phyloP scores from a whole-genome alignment of 192 early-diverging fungal genomes.

The Linnemannia elongata region DNA sequence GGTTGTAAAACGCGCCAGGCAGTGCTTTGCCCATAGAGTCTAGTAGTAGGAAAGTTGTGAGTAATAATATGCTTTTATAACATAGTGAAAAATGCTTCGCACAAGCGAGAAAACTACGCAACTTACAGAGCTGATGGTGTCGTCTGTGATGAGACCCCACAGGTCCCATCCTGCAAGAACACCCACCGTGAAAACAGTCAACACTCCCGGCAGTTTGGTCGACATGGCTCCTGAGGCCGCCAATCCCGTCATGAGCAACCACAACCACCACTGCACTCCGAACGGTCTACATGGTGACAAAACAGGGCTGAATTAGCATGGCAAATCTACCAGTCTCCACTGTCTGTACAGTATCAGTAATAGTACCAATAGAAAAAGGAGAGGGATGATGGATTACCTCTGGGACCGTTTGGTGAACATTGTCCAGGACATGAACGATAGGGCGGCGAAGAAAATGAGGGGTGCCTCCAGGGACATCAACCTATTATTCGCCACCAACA shows the following conservation, averaged over 20 bases:
- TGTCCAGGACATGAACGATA: constrained; percentile 82
- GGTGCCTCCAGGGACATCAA: constrained; percentile 91
- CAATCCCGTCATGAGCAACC: constrained; percentile 83
- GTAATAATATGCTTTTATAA: not conserved
- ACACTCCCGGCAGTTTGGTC: constrained; percentile 91
- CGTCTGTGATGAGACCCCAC: constrained; percentile 78
- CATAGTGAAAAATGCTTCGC: too few relatives aligned
- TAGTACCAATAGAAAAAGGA: too few relatives aligned
- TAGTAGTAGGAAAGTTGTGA: constrained; percentile 15
- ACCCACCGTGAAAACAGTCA: constrained; percentile 81
- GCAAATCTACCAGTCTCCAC: too few relatives aligned
- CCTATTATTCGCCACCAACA: constrained; percentile 89
- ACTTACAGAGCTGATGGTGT: constrained; percentile 20
- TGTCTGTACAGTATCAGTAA: too few relatives aligned
- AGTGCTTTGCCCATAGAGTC: constrained; percentile 67
- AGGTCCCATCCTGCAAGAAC: constrained; percentile 79
- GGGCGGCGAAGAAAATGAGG: constrained; percentile 89
- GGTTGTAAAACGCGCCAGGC: constrained; percentile 75
- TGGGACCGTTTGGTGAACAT: constrained; percentile 78
- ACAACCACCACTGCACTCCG: constrained; percentile 84
- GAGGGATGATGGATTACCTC: constrained; percentile 31
- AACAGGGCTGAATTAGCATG: not conserved
- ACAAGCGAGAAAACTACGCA: not conserved
- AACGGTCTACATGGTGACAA: constrained; percentile 67
- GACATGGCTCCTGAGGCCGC: constrained; percentile 75